phyloP scores from a whole-genome alignment of 805 yeast species.

The Yarrowia hollandica region DNA sequence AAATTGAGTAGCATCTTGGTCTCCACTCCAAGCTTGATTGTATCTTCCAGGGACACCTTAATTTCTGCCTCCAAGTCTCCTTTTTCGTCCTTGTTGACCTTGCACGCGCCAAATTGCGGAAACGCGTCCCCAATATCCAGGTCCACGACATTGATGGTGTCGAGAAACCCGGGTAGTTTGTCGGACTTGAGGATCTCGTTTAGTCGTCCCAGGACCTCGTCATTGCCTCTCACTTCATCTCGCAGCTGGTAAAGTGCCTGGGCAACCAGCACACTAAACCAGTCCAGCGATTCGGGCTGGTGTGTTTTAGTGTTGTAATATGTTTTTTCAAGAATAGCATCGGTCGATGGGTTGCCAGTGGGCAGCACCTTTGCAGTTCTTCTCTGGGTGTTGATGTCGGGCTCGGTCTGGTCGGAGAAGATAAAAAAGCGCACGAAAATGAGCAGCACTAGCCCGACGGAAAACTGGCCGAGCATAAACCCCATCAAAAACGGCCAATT shows the following conservation, averaged over 20 bases:
- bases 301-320: constrained; percentile 89
- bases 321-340: constrained; percentile 76
- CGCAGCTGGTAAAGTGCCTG: constrained; percentile 85
- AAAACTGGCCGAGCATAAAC: constrained; percentile 45
- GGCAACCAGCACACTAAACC: constrained; percentile 94
- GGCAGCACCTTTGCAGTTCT: constrained; percentile 36
- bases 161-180: constrained; percentile 77
- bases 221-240: constrained; percentile 81
- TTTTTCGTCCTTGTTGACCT: constrained; percentile 60
- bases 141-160: constrained; percentile 74
- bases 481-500: constrained; percentile 34
- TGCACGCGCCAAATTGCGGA: constrained; percentile 92
- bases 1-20: constrained; percentile 76
- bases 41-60: constrained; percentile 85
- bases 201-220: constrained; percentile 78
- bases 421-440: constrained; percentile 46
- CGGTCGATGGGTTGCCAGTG: constrained; percentile 35
- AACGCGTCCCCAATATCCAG: constrained; percentile 92
- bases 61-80: constrained; percentile 76
- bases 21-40: constrained; percentile 80
- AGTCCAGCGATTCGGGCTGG: constrained; percentile 86
- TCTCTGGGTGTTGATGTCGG: constrained; percentile 28
- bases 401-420: constrained; percentile 42
- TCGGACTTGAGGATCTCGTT: constrained; percentile 61
- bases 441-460: constrained; percentile 43